These are phyloP conservation scores for Pseudocercospora musae DNA, from an alignment of 2,329 filamentous ascomycete genomes.

Conservation along the genomic window DNA sequence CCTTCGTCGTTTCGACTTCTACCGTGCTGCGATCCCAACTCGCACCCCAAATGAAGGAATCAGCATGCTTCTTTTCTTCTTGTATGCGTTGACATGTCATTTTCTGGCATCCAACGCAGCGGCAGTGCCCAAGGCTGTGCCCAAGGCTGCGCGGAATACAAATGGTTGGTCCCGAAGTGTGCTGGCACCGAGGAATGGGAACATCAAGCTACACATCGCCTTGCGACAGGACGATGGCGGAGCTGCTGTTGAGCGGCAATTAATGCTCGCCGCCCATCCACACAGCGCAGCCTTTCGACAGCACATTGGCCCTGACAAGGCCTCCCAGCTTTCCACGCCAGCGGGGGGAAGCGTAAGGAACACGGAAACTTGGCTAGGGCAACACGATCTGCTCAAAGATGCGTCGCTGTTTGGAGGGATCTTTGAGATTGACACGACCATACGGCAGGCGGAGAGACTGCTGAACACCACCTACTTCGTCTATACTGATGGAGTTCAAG, in stretches of 20 bases:
- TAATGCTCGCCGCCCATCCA: slow-evolving; percentile 14
- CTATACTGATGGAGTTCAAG: slow-evolving; percentile 16
- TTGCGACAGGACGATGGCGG: slow-evolving; percentile 19
- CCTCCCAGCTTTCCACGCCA: slow-evolving; percentile 10
- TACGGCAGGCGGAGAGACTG: slow-evolving; percentile 19
- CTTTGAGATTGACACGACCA: slow-evolving; percentile 23
- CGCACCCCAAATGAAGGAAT: background rate
- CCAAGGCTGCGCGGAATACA: slow-evolving; percentile 8
- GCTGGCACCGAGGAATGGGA: slow-evolving; percentile 16
- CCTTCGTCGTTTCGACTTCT: background rate
- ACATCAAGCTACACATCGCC: slow-evolving; percentile 25
- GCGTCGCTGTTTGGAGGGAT: slow-evolving; percentile 12
- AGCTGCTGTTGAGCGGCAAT: slow-evolving; percentile 11
- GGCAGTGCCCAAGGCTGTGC: slow-evolving; percentile 13
- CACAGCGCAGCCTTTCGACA: slow-evolving; percentile 14
- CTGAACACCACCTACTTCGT: slow-evolving; percentile 24
- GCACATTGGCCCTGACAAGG: slow-evolving; percentile 14
- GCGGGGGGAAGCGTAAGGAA: background rate
- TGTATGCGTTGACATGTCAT: background rate
- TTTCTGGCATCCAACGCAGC: background rate
- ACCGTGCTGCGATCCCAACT: background rate
- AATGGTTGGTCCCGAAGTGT: slow-evolving; percentile 17
- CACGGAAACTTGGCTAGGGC: slow-evolving; percentile 16
- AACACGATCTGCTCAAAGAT: slow-evolving; percentile 13
- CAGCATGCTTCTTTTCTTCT: background rate